phyloP scores from a whole-genome alignment of 2,329 filamentous ascomycete species.

The Cladosporium sp. region DNA sequence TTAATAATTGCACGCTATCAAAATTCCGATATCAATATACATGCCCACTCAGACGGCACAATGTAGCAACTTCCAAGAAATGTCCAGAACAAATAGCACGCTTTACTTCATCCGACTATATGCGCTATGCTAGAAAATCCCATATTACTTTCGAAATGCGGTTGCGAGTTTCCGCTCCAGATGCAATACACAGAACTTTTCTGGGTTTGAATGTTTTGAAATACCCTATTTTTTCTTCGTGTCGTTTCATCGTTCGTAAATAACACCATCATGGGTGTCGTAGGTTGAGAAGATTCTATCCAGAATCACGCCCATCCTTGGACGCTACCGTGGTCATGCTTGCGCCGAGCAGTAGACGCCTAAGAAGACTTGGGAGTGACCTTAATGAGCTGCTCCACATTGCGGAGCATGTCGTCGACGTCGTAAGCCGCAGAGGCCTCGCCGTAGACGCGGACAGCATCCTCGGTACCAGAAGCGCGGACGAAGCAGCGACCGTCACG shows the following conservation, averaged over 20 bases:
- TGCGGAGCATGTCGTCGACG: slow-evolving; percentile 84
- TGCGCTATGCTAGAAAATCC: slow-evolving; percentile 7
- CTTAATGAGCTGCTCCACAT: slow-evolving; percentile 56
- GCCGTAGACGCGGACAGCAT: slow-evolving; percentile 92
- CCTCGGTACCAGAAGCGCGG: slow-evolving; percentile 90
- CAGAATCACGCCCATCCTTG: background rate
- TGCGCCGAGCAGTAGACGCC: background rate
- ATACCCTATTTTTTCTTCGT: background rate
- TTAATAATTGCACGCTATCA: background rate
- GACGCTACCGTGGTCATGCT: background rate
- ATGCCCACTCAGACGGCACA: background rate
- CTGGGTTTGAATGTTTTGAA: background rate
- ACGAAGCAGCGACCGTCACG: slow-evolving; percentile 87
- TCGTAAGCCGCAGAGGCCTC: slow-evolving; percentile 88
- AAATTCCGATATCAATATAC: background rate
- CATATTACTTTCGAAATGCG: background rate
- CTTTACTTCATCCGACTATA: background rate
- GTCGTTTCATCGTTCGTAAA: background rate
- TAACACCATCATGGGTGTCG: background rate
- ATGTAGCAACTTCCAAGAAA: background rate
- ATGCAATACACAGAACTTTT: slow-evolving; percentile 7
- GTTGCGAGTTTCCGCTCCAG: background rate
- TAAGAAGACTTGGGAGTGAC: slow-evolving; percentile 17
- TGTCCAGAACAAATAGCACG: background rate
- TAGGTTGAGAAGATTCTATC: background rate